These are phyloP conservation scores for Umbelopsis sp. DNA, from an alignment of 192 early-diverging fungal species.

Conservation along the genomic window DNA sequence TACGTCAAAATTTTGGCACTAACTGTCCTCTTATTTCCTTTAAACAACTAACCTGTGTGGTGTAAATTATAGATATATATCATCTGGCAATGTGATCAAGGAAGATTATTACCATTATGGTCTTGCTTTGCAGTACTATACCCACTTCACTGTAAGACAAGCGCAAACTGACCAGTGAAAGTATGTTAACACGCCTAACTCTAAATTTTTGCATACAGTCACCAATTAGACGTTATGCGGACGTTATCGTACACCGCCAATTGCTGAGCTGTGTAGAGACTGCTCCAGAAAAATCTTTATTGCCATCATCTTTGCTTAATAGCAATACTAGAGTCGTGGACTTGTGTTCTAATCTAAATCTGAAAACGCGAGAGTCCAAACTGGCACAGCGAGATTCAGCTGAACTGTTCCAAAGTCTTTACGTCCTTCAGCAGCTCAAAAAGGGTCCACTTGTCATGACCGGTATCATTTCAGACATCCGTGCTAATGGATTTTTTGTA, in stretches of 20 bases:
- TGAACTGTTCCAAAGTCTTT: constrained; percentile 79
- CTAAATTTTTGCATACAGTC: constrained; percentile 39
- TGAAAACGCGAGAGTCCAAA: constrained; percentile 72
- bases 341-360: constrained; percentile 63
- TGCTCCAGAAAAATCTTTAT: background rate
- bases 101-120: constrained; percentile 71
- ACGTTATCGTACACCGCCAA: constrained; percentile 78
- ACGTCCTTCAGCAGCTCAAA: constrained; percentile 50
- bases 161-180: background rate
- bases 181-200: too few species aligned
- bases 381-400: constrained; percentile 79
- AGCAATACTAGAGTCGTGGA: constrained; percentile 43
- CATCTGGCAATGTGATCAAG: constrained; percentile 51
- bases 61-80: constrained; percentile 58
- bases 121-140: constrained; percentile 73
- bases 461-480: constrained; percentile 73
- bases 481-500: constrained; percentile 67
- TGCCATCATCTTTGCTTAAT: background rate
- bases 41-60: background rate
- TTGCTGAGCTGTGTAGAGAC: constrained; percentile 53
- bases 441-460: constrained; percentile 53
- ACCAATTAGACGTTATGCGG: constrained; percentile 82
- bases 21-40: too few species aligned
- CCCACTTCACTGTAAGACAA: constrained; percentile 72
- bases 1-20: constrained; percentile 3